Base-by-base conservation (phyloP, 345 rosid species). In the Heritiera littoralis region DNA sequence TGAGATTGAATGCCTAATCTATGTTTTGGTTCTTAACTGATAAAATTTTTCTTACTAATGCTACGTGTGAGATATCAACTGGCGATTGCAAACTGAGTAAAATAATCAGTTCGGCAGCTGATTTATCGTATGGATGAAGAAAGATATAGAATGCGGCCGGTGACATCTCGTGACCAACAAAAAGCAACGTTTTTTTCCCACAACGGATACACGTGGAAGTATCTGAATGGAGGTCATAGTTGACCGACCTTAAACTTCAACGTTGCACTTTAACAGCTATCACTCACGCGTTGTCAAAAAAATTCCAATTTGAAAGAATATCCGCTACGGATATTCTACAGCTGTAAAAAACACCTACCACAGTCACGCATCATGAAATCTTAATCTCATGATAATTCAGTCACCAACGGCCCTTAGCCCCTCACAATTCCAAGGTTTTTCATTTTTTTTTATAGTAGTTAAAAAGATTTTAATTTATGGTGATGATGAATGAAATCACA, bases 101-200 rank as follows among this genome's bases (percentile, higher is more conserved):
- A 38, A 46, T 46, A 46, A 20, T 23, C 40, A 69, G n/a, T 23
- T 11, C 74, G 40, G 74, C 40, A 69, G 74, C 74, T 46, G 55
- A 69, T 69, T 20, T 61, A 13, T 23, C 56, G 1, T 69, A 6
- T 5, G 11, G 54, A 23, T 12, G 74, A 69, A 69, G 74, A 46
- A 69, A 69, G 0, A 14, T 1, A 69, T 2, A 46, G 38, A 18
- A 7, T 28, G 11, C 11, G 12, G 56, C 38, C 5, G 11, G 2
- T 35, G 40, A 12, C 54, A 69, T 23, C 28, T 23, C 28, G 28
- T 23, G 28, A 23, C 23, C 11, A 14, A 28, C 56, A 69, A 43
- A 9, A 9, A 46, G 12, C 12, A 14, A 70, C 59, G 58, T 13
- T 28, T 10, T 10, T 48, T 49, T 49, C 11, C n/a, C 28, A 23